Evolutionary conservation across 1,139 yeast genomes (phyloP), one percentile per base, ranked within the genome.

Genomic region (Zygosaccharomyces sapae): DNA sequence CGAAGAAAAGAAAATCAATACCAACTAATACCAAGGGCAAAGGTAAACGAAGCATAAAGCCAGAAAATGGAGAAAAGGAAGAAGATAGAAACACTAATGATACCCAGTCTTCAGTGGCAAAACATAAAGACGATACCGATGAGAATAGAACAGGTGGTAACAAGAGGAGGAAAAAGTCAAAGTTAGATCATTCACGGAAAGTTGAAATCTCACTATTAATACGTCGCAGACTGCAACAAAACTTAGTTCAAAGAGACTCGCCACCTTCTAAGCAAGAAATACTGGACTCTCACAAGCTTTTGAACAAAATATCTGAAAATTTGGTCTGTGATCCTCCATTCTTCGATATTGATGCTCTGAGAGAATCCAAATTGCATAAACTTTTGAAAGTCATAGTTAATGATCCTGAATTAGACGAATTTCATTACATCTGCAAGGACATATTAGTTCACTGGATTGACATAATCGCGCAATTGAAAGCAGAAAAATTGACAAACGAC

Each of bases 221-320:
- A 25, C 59, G 68, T 12, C 55, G 66, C 30, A 61, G 63, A 45
- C 53, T 64, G 13, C 68, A 64, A 42, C 55, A 55, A 33, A 61
- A 62, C 43, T 41, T 64, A 42, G 56, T 64, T 16, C 68, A 64
- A 47, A 54, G 68, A 36, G 61, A 58, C 9, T 43, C 47, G 0
- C 59, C 63, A 3, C 68, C 68, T 5, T 45, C 59, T 7, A 46
- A 48, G 3, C 55, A 46, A 6, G 65, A 61, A 20, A 33, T 58
- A 1, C 43, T 51, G 13, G 67, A 63, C 35, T 53, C 65, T 5
- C 65, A 61, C 43, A 57, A 56, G 43, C 46, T 63, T 40, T 49
- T 64, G 18, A 48, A 48, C 19, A 63, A 57, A 44, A 63, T 64
- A 5, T 44, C 46, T 12, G 62, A 58, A 12, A 62, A 59, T 41